Evolutionary conservation across 345 rosid species (phyloP).

Genomic region (Zanthoxylum bungeanum): DNA sequence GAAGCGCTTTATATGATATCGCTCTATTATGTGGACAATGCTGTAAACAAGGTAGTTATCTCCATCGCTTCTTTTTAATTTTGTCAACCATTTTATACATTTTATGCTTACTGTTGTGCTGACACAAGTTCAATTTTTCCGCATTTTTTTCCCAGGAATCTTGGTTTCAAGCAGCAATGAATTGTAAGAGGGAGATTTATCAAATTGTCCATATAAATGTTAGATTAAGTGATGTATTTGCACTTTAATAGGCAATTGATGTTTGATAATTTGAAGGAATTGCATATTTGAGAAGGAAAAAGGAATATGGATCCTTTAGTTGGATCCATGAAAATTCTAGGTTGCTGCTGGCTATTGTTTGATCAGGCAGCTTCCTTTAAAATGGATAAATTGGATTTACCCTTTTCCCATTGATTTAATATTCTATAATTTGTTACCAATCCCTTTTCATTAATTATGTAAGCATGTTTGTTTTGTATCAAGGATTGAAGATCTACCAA

Average conservation of each 20-base stretch:
- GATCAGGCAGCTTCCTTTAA: too few relatives aligned
- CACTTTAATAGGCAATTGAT: slow-evolving; percentile 13
- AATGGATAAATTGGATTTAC: background rate
- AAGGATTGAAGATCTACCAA: background rate
- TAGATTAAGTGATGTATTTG: slow-evolving; percentile 1
- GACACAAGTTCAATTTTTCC: background rate
- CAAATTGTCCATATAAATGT: slow-evolving; percentile 1
- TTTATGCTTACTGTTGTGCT: background rate
- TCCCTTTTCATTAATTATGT: too few relatives aligned
- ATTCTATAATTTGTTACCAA: background rate
- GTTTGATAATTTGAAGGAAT: slow-evolving; percentile 5
- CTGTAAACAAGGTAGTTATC: slow-evolving; percentile 11
- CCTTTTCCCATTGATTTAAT: background rate
- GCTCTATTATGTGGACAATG: too few relatives aligned
- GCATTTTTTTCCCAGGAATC: slow-evolving; percentile 6
- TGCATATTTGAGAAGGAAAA: slow-evolving; percentile 15
- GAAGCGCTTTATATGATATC: too few relatives aligned
- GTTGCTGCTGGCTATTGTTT: slow-evolving; percentile 14
- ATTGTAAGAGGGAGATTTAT: slow-evolving; percentile 2
- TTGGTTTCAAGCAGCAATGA: slow-evolving; percentile 9
- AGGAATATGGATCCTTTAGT: slow-evolving; percentile 1
- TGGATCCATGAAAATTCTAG: background rate
- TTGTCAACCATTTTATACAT: too few relatives aligned
- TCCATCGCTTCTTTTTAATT: background rate
- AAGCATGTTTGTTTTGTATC: background rate